phyloP scores from a whole-genome alignment of 257 asterid genomes.

The Nicotiana tomentosiformis region DNA sequence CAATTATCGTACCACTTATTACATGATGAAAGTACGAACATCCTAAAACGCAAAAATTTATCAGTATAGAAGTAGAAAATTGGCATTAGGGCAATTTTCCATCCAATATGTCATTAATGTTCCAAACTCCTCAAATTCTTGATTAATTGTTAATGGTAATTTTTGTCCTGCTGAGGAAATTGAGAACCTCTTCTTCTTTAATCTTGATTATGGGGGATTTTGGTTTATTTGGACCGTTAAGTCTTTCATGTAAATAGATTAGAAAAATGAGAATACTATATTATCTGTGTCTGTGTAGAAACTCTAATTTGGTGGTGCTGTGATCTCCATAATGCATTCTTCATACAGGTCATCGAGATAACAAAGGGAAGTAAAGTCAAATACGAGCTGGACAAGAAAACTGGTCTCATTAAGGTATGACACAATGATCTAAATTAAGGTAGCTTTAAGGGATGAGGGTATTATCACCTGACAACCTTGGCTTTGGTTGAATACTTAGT shows the following conservation, averaged over 20 bases:
- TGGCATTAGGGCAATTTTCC: background rate
- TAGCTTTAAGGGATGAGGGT: background rate
- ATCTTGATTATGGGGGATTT: background rate
- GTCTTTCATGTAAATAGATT: background rate
- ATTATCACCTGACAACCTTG: background rate
- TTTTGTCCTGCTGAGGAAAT: background rate
- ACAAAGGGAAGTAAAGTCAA: slow-evolving; percentile 96
- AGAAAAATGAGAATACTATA: background rate
- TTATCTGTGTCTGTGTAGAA: background rate
- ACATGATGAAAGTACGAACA: background rate
- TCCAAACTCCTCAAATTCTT: background rate
- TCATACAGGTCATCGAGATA: slow-evolving; percentile 79
- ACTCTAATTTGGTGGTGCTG: background rate
- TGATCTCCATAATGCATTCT: background rate
- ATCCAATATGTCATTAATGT: background rate
- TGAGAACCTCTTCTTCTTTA: background rate
- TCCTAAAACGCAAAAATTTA: background rate
- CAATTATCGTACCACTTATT: background rate
- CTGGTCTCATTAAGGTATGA: slow-evolving; percentile 86
- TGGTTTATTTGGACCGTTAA: background rate
- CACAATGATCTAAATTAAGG: background rate
- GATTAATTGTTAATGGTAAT: no score
- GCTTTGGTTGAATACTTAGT: background rate
- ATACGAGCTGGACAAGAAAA: slow-evolving; percentile 92
- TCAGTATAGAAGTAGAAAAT: background rate